Conservation (phyloP, 345 rosid genomes). For the Geranium brycei region DNA sequence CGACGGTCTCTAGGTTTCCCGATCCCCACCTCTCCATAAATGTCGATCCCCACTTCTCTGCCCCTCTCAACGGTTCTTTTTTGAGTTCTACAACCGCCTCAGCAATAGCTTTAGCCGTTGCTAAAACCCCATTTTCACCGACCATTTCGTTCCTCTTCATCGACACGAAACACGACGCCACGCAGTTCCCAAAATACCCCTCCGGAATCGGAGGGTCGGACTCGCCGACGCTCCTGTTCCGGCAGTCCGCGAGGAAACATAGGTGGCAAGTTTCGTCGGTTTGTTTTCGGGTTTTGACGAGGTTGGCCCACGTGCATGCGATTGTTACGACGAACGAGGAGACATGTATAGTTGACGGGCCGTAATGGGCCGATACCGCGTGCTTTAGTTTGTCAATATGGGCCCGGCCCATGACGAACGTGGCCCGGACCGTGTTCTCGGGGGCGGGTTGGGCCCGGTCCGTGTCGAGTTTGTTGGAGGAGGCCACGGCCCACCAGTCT, state of each 20-base stretch:
- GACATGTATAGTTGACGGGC: neutral
- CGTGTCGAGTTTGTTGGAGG: too few species aligned
- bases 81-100: neutral
- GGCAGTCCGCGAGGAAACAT: constrained; percentile 2
- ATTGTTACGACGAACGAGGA: constrained; percentile 3
- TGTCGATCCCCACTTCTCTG: too few species aligned
- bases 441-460: neutral
- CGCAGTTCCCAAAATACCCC: neutral
- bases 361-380: too few species aligned
- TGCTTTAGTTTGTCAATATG: neutral
- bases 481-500: neutral
- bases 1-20: neutral
- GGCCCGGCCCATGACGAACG: neutral
- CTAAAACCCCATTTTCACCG: neutral
- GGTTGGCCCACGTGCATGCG: constrained; percentile 1
- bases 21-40: neutral
- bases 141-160: neutral
- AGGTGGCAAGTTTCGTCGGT: neutral
- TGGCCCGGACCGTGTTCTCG: neutral
- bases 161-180: neutral
- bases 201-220: neutral
- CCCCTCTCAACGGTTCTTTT: neutral
- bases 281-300: neutral
- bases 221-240: neutral
- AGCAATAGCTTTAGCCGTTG: neutral